These are phyloP conservation scores for Trichosanthes truncata DNA, from an alignment of 306 rosid species.

Conservation along the genomic window DNA sequence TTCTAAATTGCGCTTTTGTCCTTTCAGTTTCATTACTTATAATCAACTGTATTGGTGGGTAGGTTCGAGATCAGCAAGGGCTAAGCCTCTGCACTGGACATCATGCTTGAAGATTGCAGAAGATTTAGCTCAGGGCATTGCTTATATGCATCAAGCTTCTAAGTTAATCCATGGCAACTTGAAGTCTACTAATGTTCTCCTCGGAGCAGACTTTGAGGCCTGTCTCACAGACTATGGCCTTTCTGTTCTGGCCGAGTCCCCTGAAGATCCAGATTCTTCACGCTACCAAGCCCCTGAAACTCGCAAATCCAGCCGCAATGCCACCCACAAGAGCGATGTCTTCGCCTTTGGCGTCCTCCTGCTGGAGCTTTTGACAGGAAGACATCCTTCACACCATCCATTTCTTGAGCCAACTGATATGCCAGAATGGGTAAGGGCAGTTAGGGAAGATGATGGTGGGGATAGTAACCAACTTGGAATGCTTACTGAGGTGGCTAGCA, in stretches of 20 bases:
- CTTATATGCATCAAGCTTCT: conserved; percentile 68
- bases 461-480: conserved; percentile 63
- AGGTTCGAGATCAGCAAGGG: conserved; percentile 78
- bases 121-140: conserved; percentile 86
- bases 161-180: conserved; percentile 67
- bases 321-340: conserved; percentile 60
- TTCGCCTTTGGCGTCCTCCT: conserved; percentile 68
- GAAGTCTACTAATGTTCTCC: conserved; percentile 78
- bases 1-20: background rate
- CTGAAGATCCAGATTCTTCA: conserved; percentile 53
- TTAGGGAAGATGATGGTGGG: conserved; percentile 59
- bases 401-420: conserved; percentile 57
- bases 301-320: conserved; percentile 41
- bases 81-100: conserved; percentile 96
- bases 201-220: conserved; percentile 85
- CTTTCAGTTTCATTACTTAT: background rate
- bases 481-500: conserved; percentile 89
- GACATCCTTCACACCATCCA: conserved; percentile 78
- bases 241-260: conserved; percentile 39
- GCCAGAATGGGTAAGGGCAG: conserved; percentile 70
- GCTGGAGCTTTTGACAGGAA: conserved; percentile 84
- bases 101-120: conserved; percentile 95
- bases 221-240: conserved; percentile 72
- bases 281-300: conserved; percentile 68
- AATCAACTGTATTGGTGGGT: conserved; percentile 16